Conservation (phyloP, 352 stramenopile species). For the Phytopythium delawarense region DNA sequence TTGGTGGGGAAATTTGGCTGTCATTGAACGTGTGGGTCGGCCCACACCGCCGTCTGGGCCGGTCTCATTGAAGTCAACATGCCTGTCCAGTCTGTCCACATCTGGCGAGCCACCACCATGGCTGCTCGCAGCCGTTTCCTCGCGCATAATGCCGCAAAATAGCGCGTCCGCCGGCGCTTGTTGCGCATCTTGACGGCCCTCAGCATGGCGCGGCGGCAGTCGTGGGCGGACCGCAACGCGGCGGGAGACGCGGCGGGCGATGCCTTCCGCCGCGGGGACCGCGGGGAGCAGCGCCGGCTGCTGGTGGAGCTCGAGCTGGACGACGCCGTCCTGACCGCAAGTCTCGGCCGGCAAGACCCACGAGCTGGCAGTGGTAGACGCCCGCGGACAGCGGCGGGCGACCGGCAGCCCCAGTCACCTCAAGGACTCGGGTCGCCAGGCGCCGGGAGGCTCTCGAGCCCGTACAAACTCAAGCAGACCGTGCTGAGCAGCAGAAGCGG, state of each 20-base stretch:
- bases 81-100: too few relatives aligned
- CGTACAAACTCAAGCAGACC: conserved; percentile 63
- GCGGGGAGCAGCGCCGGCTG: conserved; percentile 36
- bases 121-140: background rate
- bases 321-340: conserved; percentile 23
- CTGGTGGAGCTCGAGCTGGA: conserved; percentile 69
- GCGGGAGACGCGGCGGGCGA: conserved; percentile 14
- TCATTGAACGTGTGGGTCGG: too few relatives aligned
- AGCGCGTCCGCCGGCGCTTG: too few relatives aligned
- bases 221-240: conserved; percentile 9
- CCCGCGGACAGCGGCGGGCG: background rate
- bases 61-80: too few relatives aligned
- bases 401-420: background rate
- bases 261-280: conserved; percentile 30
- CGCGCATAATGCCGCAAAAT: too few relatives aligned
- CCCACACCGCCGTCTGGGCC: too few relatives aligned
- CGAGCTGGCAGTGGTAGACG: background rate
- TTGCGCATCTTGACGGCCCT: too few relatives aligned
- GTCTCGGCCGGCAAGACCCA: background rate
- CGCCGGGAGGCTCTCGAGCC: conserved; percentile 34
- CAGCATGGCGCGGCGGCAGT: conserved; percentile 5
- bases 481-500: conserved; percentile 38
- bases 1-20: too few relatives aligned
- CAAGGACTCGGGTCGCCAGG: background rate
- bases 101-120: too few relatives aligned